Base-by-base conservation (phyloP, 2,329 filamentous ascomycete genomes). In the Verticillium nonalfalfae region DNA sequence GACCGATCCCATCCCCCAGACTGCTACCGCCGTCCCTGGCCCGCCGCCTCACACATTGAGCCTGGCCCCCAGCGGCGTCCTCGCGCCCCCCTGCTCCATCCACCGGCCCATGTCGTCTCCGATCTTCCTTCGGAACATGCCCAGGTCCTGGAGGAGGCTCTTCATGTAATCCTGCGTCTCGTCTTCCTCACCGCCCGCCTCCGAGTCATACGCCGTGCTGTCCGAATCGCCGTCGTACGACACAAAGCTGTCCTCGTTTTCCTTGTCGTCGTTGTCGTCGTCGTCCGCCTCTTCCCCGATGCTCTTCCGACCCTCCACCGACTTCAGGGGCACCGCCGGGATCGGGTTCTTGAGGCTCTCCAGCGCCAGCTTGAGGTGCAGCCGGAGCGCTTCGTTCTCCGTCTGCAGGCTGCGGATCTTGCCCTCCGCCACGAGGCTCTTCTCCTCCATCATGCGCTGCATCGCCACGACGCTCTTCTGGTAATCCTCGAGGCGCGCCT, bases 371-470 rank as follows among this genome's bases (percentile, higher is more conserved):
- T 91, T 92, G 58, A 99, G 80, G 75, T 99, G 95, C 63, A 95
- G 81, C 64, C 93, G 84, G 68, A 98, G 77, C 0, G 93, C 90
- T 71, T 97, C 94, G 65, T 97, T 97, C 78, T 99, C 87, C 1
- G 90, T 93, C 73, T 90, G 90, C 60, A 99, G 78, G 65, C 90
- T 91, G 67, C 92, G 88, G 72, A 99, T 97, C 82, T 97, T 97
- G 78, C 90, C 92, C 72, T 98, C 94, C 35, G 90, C 89, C 14
- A 98, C 90, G 74, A 96, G 89, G 63, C 90, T 87, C 65, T 89
- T 90, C 77, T 99, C 95, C 74, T 98, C 93, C 93, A 97, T 97
- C 75, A 96, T 85, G 63, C 93, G 88, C 75, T 98, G 93, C 90
- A 99, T 93, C 61, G 89, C 86, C 57, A 86, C 83, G 18, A 99